phyloP scores from a whole-genome alignment of 2,329 filamentous ascomycete genomes.

The Leptographium flavum region DNA sequence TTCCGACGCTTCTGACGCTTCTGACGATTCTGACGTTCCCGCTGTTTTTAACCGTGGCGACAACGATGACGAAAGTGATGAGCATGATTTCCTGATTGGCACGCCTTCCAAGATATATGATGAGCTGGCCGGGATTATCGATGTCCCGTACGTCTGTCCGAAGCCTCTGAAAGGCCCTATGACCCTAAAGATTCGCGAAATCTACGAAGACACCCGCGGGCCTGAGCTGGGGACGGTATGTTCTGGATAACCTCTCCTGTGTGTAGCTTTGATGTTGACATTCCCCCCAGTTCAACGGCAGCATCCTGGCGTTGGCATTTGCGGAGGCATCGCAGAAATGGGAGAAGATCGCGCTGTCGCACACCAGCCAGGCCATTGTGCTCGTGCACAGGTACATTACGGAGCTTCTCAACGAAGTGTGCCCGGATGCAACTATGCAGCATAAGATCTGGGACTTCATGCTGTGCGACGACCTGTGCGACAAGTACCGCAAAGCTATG shows the following conservation, averaged over 20 bases:
- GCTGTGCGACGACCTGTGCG: conserved; percentile 29
- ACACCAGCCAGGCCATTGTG: conserved; percentile 35
- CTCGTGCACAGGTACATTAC: conserved; percentile 38
- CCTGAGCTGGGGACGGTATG: conserved; percentile 40
- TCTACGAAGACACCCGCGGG: conserved; percentile 31
- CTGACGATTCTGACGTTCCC: too few relatives aligned
- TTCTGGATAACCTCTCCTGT: not conserved
- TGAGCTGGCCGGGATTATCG: conserved; percentile 17
- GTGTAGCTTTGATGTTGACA: not conserved
- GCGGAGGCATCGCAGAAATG: conserved; percentile 40
- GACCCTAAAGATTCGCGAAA: conserved; percentile 25
- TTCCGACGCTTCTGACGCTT: too few relatives aligned
- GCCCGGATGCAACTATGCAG: conserved; percentile 27
- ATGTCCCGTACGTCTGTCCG: conserved; percentile 12
- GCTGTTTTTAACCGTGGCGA: not conserved
- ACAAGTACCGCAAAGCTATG: conserved; percentile 31
- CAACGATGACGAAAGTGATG: conserved; percentile 12
- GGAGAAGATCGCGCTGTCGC: conserved; percentile 28
- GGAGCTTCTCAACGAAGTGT: conserved; percentile 25
- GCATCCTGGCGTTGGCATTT: conserved; percentile 30
- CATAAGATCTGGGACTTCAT: conserved; percentile 26
- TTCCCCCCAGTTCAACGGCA: conserved; percentile 19
- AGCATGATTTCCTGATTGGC: not conserved
- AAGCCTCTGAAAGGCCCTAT: conserved; percentile 18
- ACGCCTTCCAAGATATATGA: conserved; percentile 5